Percentiles rank a stretch among this genome's conserved stretches.
Conservation (phyloP, 352 stramenopile genomes). For the Globisporangium solare region DNA sequence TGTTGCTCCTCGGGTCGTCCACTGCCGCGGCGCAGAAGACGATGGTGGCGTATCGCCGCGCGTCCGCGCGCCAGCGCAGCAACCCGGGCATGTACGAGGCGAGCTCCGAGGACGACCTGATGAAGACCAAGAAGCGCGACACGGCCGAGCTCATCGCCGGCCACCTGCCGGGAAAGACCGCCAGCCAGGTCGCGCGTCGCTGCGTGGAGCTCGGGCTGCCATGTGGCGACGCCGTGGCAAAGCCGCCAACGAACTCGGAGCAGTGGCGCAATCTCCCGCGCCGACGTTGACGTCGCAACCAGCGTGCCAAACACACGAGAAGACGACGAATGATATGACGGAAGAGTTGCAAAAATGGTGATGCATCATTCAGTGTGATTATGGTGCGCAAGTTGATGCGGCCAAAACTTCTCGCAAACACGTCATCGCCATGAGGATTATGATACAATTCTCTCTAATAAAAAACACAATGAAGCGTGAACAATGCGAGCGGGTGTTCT, state of each 20-base stretch:
- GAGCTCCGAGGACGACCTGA: conserved; percentile 45
- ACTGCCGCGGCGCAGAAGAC: background rate
- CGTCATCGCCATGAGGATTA: background rate
- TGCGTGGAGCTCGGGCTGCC: conserved; percentile 53
- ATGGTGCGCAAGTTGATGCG: no score
- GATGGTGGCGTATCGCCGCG: conserved; percentile 9
- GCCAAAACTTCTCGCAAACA: background rate
- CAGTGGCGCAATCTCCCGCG: conserved; percentile 26
- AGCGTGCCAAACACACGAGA: background rate
- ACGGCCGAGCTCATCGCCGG: conserved; percentile 29
- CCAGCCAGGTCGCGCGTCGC: conserved; percentile 38
- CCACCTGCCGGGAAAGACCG: conserved; percentile 26
- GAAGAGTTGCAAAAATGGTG: no score
- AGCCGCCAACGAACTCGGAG: conserved; percentile 36
- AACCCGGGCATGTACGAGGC: conserved; percentile 19
- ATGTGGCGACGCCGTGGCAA: conserved; percentile 27
- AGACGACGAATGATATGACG: background rate
- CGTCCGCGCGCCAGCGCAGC: background rate
- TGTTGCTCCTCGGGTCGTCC: background rate
- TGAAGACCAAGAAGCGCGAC: conserved; percentile 37
- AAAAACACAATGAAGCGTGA: background rate
- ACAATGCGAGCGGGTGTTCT: background rate
- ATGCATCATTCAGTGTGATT: no score
- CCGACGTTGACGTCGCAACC: background rate
- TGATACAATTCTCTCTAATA: background rate